Evolutionary conservation across 768 basidiomycete species (phyloP).

Genomic region (Panaeolus cyanescens): DNA sequence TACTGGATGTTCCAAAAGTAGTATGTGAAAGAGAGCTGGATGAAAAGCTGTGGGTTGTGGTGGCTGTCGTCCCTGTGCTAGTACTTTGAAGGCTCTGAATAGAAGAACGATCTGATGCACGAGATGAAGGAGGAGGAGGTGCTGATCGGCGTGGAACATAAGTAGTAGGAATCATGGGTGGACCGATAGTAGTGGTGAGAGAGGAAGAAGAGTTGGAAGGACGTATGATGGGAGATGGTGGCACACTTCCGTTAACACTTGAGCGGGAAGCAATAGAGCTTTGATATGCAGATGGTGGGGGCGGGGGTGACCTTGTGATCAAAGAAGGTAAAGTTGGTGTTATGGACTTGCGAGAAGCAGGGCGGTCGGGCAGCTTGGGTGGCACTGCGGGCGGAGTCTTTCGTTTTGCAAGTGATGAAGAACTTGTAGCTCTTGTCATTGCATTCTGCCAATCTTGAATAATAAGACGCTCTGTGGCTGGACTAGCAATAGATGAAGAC

Average conservation of each 20-base stretch:
- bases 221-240: conserved; percentile 31
- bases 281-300: conserved; percentile 31
- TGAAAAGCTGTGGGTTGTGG: conserved; percentile 36
- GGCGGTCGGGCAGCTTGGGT: conserved; percentile 52
- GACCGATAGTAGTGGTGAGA: conserved; percentile 35
- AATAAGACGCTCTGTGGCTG: conserved; percentile 42
- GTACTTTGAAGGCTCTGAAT: conserved; percentile 44
- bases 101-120: conserved; percentile 65
- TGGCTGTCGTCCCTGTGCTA: conserved; percentile 17
- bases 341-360: conserved; percentile 17
- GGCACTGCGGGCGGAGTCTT: conserved; percentile 28
- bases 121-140: conserved; percentile 45
- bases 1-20: conserved; percentile 15
- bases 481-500: conserved; percentile 51
- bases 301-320: conserved; percentile 19
- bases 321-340: background rate
- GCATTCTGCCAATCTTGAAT: conserved; percentile 53
- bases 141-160: conserved; percentile 41
- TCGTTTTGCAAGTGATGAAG: conserved; percentile 21
- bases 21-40: conserved; percentile 31
- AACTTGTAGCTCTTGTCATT: conserved; percentile 15
- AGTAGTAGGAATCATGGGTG: conserved; percentile 23
- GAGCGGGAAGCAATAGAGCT: background rate
- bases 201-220: conserved; percentile 33
- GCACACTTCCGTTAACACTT: conserved; percentile 12